Evolutionary conservation across 2,329 filamentous ascomycete genomes (phyloP), one percentile per base, ranked within the genome.

Genomic region (Mycosphaerella sp.): DNA sequence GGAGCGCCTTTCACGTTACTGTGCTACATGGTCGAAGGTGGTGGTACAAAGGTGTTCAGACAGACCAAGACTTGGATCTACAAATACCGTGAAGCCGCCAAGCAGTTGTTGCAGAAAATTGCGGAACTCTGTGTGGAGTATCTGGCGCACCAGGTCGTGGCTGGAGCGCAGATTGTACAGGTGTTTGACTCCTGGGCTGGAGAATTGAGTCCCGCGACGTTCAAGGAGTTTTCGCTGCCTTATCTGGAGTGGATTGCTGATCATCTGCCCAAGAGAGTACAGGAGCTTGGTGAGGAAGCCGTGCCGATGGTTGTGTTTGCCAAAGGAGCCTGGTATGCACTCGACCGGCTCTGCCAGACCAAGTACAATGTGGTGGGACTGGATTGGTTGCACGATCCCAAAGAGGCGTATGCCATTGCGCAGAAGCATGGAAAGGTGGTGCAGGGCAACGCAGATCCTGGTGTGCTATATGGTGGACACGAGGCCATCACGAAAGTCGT

Each of bases 171-270:
- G 79, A 81, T 96, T 69, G 78, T 97, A 29, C 93, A 97, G 78
- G 89, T 98, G 10, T 98, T 98, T 67, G 93, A 98, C 70, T 97
- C 92, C 0, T 98, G 93, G 92, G 93, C 93, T 1, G 91, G 90
- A 41, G 93, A 98, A 74, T 79, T 98, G 44, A 90, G 87, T 7
- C 92, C 93, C 1, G 73, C 81, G 6, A 83, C 87, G 0, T 98
- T 96, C 76, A 85, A 85, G 67, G 78, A 85, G 53, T 95, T 97
- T 70, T 85, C 89, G 2, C 81, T 93, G 62, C 93, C 93, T 1
- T 95, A 92, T 68, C 79, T 98, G 50, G 80, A 81, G 42, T 84
- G 91, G 69, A 97, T 98, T 63, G 84, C 90, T 9, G 78, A 86
- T 62, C 81, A 91, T 62, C 79, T 98, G 3, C 92, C 92, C 1